Conservation (phyloP, 805 yeast genomes). For the Metschnikowia picachoensis region DNA sequence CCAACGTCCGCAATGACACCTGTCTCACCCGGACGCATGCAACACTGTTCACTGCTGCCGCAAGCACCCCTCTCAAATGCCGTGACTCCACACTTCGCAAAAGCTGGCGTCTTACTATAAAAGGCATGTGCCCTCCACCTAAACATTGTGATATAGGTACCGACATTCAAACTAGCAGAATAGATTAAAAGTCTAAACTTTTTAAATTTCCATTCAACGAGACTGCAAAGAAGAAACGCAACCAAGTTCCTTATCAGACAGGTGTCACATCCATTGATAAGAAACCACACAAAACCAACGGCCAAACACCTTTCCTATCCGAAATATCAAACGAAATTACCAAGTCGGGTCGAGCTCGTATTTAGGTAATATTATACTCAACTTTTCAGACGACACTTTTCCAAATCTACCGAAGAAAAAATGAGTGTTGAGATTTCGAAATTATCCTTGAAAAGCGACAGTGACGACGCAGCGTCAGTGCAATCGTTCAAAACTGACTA, state of each 20-base stretch:
- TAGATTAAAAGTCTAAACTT: neutral
- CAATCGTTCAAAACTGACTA: constrained; percentile 53
- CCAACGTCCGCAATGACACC: neutral
- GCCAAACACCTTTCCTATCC: constrained; percentile 5
- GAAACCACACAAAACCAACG: neutral
- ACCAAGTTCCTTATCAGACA: constrained; percentile 4
- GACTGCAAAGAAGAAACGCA: neutral
- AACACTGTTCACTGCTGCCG: constrained; percentile 2
- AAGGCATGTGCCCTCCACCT: constrained; percentile 1
- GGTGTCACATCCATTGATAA: constrained; percentile 4
- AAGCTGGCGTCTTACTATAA: constrained; percentile 4
- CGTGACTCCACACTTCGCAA: constrained; percentile 11
- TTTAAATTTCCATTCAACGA: neutral
- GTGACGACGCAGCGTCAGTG: constrained; percentile 31
- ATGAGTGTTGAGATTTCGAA: constrained; percentile 19
- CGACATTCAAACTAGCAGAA: neutral
- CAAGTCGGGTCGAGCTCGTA: too few species aligned
- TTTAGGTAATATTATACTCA: neutral
- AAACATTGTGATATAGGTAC: too few species aligned
- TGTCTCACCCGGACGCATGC: constrained; percentile 8
- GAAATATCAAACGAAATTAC: neutral
- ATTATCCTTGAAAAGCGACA: constrained; percentile 14
- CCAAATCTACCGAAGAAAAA: neutral
- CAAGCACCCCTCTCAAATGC: constrained; percentile 9
- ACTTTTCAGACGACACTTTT: neutral